Evolutionary conservation across 495 filamentous ascomycete genomes (phyloP), one percentile per base, ranked within the genome.

Genomic region (Hypoxylon cercidicola): DNA sequence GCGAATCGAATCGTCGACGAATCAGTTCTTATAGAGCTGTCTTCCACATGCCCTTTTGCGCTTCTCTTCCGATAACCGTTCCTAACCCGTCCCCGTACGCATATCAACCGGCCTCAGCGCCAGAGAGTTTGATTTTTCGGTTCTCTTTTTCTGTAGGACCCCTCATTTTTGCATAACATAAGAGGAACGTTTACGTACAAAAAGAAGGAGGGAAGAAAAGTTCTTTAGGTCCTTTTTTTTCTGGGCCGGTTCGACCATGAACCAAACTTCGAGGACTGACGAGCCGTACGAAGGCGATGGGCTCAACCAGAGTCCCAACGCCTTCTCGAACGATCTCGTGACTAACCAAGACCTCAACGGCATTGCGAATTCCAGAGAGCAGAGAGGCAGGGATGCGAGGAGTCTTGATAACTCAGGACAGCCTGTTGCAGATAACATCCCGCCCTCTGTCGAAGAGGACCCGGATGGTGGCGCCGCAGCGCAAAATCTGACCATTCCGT

Each of bases 331-430:
- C 60, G 86, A 87, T 58, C 74, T 82, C 16, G 84, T 84, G 11
- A 88, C 85, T 0, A 81, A 84, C 55, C 74, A 82, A 50, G 85
- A 88, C 66, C 68, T 88, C 68, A 82, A 85, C 68, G 81, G 83
- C 44, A 81, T 85, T 63, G 82, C 81, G 20, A 88, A 87, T 60
- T 60, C 78, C n/a, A 73, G 84, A 57, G 72, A 73, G 46, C 76
- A 60, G 12, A 55, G 50, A 34, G 51, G 56, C 11, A 37, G 37
- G 4, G 35, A 25, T 10, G 46, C 65, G 8, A 67, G 68, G 57
- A 60, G 62, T 62, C 64, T 72, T 56, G 60, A 64, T 16, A 55
- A 74, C 49, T 71, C 71, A 9, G 65, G 69, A 32, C 65, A 72
- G 53, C 62, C 65, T 10, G 41, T 69, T 5, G 54, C 59, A 2